Base-by-base conservation (phyloP, 2,329 filamentous ascomycete genomes). In the Cercospora sp. region DNA sequence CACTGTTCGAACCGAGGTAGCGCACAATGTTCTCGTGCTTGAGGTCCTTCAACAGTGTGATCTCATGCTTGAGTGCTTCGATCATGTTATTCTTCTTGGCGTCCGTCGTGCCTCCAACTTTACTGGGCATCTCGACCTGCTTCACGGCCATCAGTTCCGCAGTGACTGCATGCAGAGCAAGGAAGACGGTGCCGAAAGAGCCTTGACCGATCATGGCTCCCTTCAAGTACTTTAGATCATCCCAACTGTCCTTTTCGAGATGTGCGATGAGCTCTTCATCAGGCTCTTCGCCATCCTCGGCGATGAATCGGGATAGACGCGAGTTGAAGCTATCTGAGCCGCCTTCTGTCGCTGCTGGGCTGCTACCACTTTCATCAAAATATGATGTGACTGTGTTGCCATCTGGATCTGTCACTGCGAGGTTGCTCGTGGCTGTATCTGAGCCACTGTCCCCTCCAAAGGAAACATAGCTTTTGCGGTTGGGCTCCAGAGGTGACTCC, bases 181-280 rank as follows among this genome's bases (percentile, higher is more conserved):
- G 86, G 81, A 96, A 99, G 63, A 99, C 95, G 74, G 90, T 94
- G 75, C 95, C 95, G 76, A 99, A 99, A 4, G 94, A 97, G 71
- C 95, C 95, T 80, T 97, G 93, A 33, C 95, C 95, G 73, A 99
- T 99, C 71, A 98, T 85, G 33, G 94, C 94, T 77, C 95, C 95
- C 84, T 98, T 97, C 93, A 99, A 98, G 92, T 96, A 99, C 80
- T 97, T 97, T 82, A 94, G 91, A 71, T 97, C 94, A 72, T 96
- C 94, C 89, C 95, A 98, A 8, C 93, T 96, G 77, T 97, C 93
- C 71, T 93, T 92, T 36, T 93, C 89, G 48, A 98, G 85, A 84
- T 97, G 97, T 76, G 94, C 94, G 74, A 91, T 89, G 23, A 98
- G 85, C 74, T 95, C 94, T 76, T 94, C 92, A 75, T 98, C 94